phyloP scores from a whole-genome alignment of 768 basidiomycete genomes.

The Suillus decipiens region DNA sequence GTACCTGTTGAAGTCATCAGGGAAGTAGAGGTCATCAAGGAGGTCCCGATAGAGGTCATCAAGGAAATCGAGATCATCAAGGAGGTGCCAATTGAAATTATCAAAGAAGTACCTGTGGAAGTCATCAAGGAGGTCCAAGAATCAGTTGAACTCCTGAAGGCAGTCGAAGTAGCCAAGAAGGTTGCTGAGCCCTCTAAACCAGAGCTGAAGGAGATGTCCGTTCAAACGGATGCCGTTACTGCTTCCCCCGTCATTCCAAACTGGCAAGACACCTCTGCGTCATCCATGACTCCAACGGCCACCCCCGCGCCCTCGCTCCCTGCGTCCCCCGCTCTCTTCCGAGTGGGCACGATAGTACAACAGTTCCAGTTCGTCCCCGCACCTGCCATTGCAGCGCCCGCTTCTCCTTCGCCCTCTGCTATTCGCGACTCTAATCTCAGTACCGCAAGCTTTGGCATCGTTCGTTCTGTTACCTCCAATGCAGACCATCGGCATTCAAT shows the following conservation, averaged over 20 bases:
- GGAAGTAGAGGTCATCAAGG: conserved; percentile 28
- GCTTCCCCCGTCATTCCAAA: conserved; percentile 33
- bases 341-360: conserved; percentile 53
- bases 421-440: conserved; percentile 56
- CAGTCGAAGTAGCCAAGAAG: conserved; percentile 26
- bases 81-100: conserved; percentile 27
- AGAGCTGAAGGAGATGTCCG: conserved; percentile 71
- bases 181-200: conserved; percentile 50
- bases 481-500: conserved; percentile 71
- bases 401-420: conserved; percentile 34
- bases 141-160: conserved; percentile 38
- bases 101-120: conserved; percentile 17
- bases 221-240: conserved; percentile 68
- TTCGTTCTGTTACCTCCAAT: conserved; percentile 51
- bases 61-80: conserved; percentile 24
- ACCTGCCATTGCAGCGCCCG: conserved; percentile 30
- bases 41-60: conserved; percentile 21
- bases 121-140: conserved; percentile 30
- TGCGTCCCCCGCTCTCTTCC: conserved; percentile 48
- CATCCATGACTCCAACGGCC: conserved; percentile 37
- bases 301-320: conserved; percentile 32
- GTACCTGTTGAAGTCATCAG: conserved; percentile 29
- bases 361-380: conserved; percentile 69
- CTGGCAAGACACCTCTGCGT: conserved; percentile 27
- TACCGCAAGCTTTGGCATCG: conserved; percentile 35